Conservation (phyloP, 2,329 filamentous ascomycete genomes). For the Microsporum canis region DNA sequence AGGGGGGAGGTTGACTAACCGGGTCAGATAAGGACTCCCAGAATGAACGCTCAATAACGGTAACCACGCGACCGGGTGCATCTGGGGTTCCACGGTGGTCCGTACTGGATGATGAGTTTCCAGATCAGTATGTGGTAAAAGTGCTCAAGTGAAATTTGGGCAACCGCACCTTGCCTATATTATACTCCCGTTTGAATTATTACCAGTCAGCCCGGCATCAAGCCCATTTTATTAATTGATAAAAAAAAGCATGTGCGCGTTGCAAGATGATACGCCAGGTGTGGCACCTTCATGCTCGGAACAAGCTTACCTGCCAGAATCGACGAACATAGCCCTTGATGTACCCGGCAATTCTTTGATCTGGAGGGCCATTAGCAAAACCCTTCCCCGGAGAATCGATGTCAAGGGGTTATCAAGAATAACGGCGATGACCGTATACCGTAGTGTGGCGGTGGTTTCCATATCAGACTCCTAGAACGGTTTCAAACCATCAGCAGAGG, state of each 20-base stretch:
- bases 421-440: slow-evolving; percentile 45
- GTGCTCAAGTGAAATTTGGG: background rate
- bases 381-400: background rate
- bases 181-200: too few relatives aligned
- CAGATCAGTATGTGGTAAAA: background rate
- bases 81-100: slow-evolving; percentile 89
- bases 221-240: background rate
- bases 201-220: background rate
- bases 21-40: slow-evolving; percentile 50
- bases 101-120: slow-evolving; percentile 46
- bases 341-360: slow-evolving; percentile 75
- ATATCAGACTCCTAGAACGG: slow-evolving; percentile 71
- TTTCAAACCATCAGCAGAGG: background rate
- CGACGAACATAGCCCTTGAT: slow-evolving; percentile 87
- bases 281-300: background rate
- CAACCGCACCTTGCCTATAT: slow-evolving; percentile 8
- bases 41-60: slow-evolving; percentile 71
- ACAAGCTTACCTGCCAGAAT: slow-evolving; percentile 80
- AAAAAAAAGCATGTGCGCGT: background rate
- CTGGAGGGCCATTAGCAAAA: slow-evolving; percentile 36
- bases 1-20: slow-evolving; percentile 3
- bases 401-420: background rate
- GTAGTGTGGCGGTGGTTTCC: slow-evolving; percentile 94
- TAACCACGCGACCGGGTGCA: slow-evolving; percentile 81
- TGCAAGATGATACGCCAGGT: background rate